Conservation (phyloP, 805 yeast genomes). For the Candida endomychidarum region DNA sequence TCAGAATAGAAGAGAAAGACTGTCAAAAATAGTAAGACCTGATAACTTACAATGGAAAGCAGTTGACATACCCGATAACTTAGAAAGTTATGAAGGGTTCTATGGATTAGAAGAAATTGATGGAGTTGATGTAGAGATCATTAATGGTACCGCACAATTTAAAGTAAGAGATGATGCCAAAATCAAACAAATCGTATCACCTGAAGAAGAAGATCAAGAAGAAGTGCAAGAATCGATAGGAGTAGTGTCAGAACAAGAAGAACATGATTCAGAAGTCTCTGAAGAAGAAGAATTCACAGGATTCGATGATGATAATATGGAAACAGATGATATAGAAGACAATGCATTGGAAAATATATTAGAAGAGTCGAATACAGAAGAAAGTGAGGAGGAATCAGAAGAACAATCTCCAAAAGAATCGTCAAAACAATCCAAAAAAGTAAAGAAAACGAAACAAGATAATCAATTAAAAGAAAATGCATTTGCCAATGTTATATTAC, state of each 20-base stretch:
- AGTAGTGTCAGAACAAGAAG: conserved; percentile 11
- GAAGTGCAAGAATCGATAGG: too few species aligned
- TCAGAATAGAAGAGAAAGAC: conserved; percentile 14
- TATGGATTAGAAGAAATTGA: conserved; percentile 93
- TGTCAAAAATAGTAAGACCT: conserved; percentile 45
- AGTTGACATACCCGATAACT: conserved; percentile 77
- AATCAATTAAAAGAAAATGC: conserved; percentile 15
- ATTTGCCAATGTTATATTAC: conserved; percentile 30
- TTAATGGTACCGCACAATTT: conserved; percentile 67
- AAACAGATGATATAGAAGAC: conserved; percentile 19
- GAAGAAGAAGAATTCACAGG: conserved; percentile 20
- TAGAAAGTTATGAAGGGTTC: conserved; percentile 87
- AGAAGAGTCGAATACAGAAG: too few species aligned
- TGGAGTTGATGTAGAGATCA: conserved; percentile 81
- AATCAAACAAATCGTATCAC: conserved; percentile 15
- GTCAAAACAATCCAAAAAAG: conserved; percentile 7
- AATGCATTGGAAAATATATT: too few species aligned
- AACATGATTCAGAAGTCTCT: conserved; percentile 21
- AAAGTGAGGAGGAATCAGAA: conserved; percentile 21
- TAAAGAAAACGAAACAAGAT: conserved; percentile 13
- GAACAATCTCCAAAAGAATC: conserved; percentile 20
- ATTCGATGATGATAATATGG: conserved; percentile 20
- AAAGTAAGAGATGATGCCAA: conserved; percentile 34
- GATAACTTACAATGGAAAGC: conserved; percentile 71
- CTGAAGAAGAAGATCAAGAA: conserved; percentile 18